phyloP scores from a whole-genome alignment of 805 yeast species.

The Kodamaea laetipori region DNA sequence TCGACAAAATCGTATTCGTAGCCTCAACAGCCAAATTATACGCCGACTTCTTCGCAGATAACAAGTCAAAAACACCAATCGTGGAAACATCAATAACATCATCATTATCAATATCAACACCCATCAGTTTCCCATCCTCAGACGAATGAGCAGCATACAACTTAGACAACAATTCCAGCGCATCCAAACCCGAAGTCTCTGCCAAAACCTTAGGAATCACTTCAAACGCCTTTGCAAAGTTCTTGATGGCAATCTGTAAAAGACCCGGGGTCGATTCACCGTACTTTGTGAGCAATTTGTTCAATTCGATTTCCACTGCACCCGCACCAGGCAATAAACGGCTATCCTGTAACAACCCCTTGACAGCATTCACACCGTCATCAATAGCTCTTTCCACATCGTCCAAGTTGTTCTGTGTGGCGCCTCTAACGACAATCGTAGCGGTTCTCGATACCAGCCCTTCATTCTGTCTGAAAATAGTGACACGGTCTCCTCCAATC shows the following conservation, averaged over 20 bases:
- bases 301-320: conserved; percentile 87
- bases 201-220: conserved; percentile 90
- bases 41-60: conserved; percentile 80
- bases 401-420: conserved; percentile 90
- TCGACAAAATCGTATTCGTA: conserved; percentile 83
- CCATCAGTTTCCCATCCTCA: conserved; percentile 62
- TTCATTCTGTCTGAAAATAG: conserved; percentile 80
- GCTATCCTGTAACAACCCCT: conserved; percentile 80
- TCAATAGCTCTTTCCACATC: conserved; percentile 97
- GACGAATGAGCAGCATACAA: conserved; percentile 82
- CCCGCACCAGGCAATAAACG: conserved; percentile 95
- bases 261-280: conserved; percentile 96
- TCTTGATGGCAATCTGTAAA: conserved; percentile 89
- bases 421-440: conserved; percentile 93
- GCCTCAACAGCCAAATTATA: conserved; percentile 95
- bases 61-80: conserved; percentile 75
- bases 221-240: conserved; percentile 92
- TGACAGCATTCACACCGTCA: conserved; percentile 91
- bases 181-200: conserved; percentile 91
- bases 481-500: conserved; percentile 97
- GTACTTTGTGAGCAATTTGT: conserved; percentile 71
- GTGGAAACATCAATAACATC: conserved; percentile 73
- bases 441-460: conserved; percentile 71
- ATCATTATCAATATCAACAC: conserved; percentile 71
- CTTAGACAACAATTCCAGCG: conserved; percentile 85